Base-by-base conservation (phyloP, 768 basidiomycete species). In the Macrolepiota fuliginosa region DNA sequence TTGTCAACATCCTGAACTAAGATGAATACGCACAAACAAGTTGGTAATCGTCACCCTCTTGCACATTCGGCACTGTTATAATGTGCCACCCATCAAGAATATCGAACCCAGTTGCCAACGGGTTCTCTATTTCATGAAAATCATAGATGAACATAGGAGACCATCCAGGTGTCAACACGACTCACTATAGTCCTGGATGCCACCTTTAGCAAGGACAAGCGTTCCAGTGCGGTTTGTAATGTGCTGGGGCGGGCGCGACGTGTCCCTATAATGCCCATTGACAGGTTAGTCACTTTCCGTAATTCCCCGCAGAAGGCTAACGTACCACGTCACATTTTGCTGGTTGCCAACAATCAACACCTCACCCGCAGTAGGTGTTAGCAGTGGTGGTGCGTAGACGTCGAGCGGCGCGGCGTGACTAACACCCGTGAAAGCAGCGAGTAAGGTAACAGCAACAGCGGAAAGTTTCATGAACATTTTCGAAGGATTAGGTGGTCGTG, bases 211-310 rank as follows among this genome's bases (percentile, higher is more conserved):
- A 36, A 78, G 69, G 56, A 68, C 66, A 37, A 79, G 66, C 11
- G 13, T 36, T 17, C 74, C 74, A 4, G 35, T 7, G 12, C 58
- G 25, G 62, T 77, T 74, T 39, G 77, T 79, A 63, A 80, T 73
- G 0, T 69, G 13, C 0, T 27, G 15, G 11, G 76, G 74, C 19
- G 68, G 54, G 50, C 62, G 53, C 2, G 65, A 64, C 36, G 54
- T 66, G 60, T 78, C 66, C 78, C 78, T 78, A 56, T 12, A 1
- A 17, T 19, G 22, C 61, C n/a, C 15, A 35, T 12, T 22, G 22
- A 29, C 10, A 9, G 10, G 24, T 7, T 19, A 40, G 29, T 19
- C 25, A 45, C n/a, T 9, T 24, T 32, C 29, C n/a, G 42, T 25
- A 4, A 5, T 19, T 15, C 15, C n/a, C 6, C 22, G 6, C 7